Percentiles rank a stretch among this genome's conserved stretches.
Evolutionary conservation across 2,329 filamentous ascomycete genomes (phyloP).

Genomic region (Curvularia spicifera): DNA sequence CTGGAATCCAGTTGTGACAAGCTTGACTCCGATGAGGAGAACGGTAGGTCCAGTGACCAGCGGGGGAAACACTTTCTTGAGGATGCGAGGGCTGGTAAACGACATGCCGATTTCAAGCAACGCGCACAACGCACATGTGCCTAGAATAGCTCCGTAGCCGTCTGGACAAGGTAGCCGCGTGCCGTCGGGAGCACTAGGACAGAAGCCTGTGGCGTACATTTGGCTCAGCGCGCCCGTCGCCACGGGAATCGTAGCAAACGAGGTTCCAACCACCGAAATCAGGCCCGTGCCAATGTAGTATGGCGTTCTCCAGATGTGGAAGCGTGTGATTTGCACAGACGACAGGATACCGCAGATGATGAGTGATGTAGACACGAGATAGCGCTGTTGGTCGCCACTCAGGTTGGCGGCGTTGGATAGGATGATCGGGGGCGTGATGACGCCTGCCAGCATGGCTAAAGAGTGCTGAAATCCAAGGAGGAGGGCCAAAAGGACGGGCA

Average conservation of each 20-base stretch:
- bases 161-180: constrained; percentile 75
- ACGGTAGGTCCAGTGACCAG: constrained; percentile 74
- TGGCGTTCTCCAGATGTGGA: constrained; percentile 73
- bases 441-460: constrained; percentile 70
- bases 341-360: constrained; percentile 81
- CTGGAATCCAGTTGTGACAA: constrained; percentile 74
- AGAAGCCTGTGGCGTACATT: constrained; percentile 78
- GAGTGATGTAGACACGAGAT: constrained; percentile 78
- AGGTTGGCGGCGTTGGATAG: constrained; percentile 72
- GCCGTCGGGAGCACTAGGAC: constrained; percentile 65
- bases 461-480: constrained; percentile 81
- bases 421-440: constrained; percentile 81
- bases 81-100: constrained; percentile 71
- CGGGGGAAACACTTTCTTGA: constrained; percentile 78
- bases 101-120: constrained; percentile 74
- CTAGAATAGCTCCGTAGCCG: constrained; percentile 77
- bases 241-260: constrained; percentile 77
- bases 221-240: constrained; percentile 74
- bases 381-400: constrained; percentile 66
- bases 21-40: constrained; percentile 73
- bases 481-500: constrained; percentile 76
- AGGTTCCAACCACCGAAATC: constrained; percentile 79
- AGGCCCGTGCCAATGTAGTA: constrained; percentile 73
- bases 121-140: constrained; percentile 61
- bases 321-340: constrained; percentile 74